Conservation (phyloP, 179 eudicot species). For the Beta corolliflora region DNA sequence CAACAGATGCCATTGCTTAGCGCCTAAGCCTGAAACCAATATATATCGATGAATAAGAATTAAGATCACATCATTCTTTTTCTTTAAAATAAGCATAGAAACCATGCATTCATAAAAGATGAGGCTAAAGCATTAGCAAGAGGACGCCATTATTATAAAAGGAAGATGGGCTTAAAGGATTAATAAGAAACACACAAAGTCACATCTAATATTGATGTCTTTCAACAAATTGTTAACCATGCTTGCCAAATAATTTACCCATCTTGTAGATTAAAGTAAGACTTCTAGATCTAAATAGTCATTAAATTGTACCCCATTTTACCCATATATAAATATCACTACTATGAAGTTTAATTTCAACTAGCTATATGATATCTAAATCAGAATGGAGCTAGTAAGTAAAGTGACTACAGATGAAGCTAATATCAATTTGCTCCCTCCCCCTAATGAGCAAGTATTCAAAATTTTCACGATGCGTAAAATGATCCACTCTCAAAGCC, state of each 20-base stretch:
- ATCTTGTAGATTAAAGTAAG: neutral
- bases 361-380: neutral
- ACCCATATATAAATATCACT: neutral
- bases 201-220: neutral
- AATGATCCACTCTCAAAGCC: neutral
- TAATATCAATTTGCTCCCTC: neutral
- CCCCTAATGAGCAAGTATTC: neutral
- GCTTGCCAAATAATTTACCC: neutral
- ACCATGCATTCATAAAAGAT: neutral
- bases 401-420: neutral
- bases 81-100: neutral
- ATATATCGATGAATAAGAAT: neutral
- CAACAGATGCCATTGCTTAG: slow-evolving; percentile 20
- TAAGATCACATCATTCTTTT: neutral
- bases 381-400: neutral
- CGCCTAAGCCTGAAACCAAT: slow-evolving; percentile 6
- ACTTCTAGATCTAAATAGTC: too few species aligned
- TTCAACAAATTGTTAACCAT: neutral
- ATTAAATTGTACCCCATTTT: neutral
- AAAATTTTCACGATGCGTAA: neutral
- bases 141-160: neutral
- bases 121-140: neutral
- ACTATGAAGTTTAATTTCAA: neutral
- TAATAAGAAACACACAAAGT: neutral
- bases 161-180: neutral